Conservation (phyloP, 352 stramenopile species). For the Pythium monospermum region DNA sequence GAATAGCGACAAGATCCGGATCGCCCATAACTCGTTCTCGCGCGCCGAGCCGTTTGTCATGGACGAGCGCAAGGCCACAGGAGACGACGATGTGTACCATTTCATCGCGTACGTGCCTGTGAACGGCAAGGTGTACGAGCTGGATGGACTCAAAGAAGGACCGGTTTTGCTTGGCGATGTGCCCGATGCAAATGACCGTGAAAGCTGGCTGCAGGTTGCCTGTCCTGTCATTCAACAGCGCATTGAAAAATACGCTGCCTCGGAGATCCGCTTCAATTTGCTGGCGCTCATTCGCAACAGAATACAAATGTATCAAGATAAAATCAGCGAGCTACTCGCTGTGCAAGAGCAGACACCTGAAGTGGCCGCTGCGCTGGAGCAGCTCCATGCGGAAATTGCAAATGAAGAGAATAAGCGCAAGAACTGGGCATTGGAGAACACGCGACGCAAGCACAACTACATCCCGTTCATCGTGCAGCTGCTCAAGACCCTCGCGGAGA, state of each 20-base stretch:
- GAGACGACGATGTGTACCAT: slow-evolving; percentile 95
- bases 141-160: slow-evolving; percentile 91
- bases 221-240: slow-evolving; percentile 90
- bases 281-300: slow-evolving; percentile 89
- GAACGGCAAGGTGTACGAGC: slow-evolving; percentile 91
- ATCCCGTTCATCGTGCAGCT: slow-evolving; percentile 94
- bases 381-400: slow-evolving; percentile 49
- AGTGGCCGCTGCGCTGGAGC: slow-evolving; percentile 26
- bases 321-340: slow-evolving; percentile 35
- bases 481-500: slow-evolving; percentile 89
- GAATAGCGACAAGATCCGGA: slow-evolving; percentile 82
- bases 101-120: slow-evolving; percentile 95
- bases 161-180: slow-evolving; percentile 86
- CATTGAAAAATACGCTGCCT: slow-evolving; percentile 87
- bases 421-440: slow-evolving; percentile 88
- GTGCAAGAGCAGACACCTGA: slow-evolving; percentile 28
- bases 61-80: slow-evolving; percentile 62
- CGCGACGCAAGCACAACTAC: slow-evolving; percentile 95
- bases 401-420: slow-evolving; percentile 65
- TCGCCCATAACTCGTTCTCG: slow-evolving; percentile 82
- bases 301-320: slow-evolving; percentile 48
- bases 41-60: slow-evolving; percentile 77
- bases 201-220: slow-evolving; percentile 87
- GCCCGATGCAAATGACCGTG: slow-evolving; percentile 18
- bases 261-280: slow-evolving; percentile 97